phyloP scores from a whole-genome alignment of 768 basidiomycete species.

The Mycena haematopus region DNA sequence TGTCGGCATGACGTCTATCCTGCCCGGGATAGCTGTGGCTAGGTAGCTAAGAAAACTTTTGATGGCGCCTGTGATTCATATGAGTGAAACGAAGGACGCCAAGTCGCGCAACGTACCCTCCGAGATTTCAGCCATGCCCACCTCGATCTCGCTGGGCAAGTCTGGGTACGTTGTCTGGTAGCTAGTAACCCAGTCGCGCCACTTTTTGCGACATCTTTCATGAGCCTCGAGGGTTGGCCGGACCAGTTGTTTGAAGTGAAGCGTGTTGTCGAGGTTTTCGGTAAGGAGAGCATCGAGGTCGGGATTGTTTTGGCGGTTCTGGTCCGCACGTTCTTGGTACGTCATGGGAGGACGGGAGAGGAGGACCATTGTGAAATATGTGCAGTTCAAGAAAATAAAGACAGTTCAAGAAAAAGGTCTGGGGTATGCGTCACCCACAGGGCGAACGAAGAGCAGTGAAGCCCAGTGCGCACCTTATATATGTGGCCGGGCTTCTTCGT shows the following conservation, averaged over 20 bases:
- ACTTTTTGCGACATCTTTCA: not conserved
- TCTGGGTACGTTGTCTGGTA: not conserved
- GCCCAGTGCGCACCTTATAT: too few species aligned
- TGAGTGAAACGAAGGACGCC: not conserved
- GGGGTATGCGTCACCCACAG: too few species aligned
- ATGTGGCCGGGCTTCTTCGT: too few species aligned
- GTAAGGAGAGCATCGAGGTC: not conserved
- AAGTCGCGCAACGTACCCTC: not conserved
- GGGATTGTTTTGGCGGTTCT: not conserved
- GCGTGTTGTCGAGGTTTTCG: not conserved
- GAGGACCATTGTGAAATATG: not conserved
- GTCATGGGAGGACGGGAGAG: not conserved
- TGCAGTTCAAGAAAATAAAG: too few species aligned
- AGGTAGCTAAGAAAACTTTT: too few species aligned
- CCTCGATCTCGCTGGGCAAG: not conserved
- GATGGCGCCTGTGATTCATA: too few species aligned
- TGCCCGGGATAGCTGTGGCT: too few species aligned
- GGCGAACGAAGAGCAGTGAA: too few species aligned
- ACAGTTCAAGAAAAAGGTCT: too few species aligned
- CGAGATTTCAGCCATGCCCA: not conserved
- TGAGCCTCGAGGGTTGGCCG: not conserved
- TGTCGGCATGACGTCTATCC: not conserved
- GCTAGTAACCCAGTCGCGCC: not conserved
- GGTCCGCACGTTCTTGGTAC: not conserved
- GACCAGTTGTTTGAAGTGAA: not conserved